These are phyloP conservation scores for Fusarium verrucosum DNA, from an alignment of 2,329 filamentous ascomycete genomes.

Conservation along the genomic window DNA sequence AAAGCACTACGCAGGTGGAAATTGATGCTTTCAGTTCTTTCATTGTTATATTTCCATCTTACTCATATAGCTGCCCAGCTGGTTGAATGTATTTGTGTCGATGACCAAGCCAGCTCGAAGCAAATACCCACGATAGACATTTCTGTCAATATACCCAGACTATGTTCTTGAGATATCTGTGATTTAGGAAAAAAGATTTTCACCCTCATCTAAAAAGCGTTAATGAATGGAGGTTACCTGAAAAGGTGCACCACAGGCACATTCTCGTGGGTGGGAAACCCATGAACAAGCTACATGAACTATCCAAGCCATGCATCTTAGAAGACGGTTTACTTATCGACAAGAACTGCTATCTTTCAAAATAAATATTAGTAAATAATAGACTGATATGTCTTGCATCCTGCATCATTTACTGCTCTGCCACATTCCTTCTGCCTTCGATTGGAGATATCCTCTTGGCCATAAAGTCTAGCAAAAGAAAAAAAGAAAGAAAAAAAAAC, in stretches of 20 bases:
- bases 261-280: too few species aligned
- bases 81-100: too few species aligned
- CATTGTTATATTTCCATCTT: background rate
- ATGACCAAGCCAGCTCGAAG: background rate
- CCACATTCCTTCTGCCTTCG: too few species aligned
- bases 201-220: too few species aligned
- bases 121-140: background rate
- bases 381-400: background rate
- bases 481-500: too few species aligned
- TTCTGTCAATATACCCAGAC: background rate
- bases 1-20: background rate
- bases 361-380: background rate
- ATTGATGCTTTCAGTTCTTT: background rate
- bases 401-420: too few species aligned
- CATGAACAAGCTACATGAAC: too few species aligned
- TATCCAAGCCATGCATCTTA: background rate
- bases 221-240: too few species aligned
- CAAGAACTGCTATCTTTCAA: background rate
- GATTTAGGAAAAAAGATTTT: background rate
- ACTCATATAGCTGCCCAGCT: background rate
- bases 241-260: too few species aligned
- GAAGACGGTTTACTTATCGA: background rate
- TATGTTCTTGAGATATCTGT: background rate
- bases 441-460: too few species aligned
- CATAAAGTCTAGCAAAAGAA: too few species aligned